Base-by-base conservation (phyloP, 2,329 filamentous ascomycete species). In the Talaromyces rugulosus region DNA sequence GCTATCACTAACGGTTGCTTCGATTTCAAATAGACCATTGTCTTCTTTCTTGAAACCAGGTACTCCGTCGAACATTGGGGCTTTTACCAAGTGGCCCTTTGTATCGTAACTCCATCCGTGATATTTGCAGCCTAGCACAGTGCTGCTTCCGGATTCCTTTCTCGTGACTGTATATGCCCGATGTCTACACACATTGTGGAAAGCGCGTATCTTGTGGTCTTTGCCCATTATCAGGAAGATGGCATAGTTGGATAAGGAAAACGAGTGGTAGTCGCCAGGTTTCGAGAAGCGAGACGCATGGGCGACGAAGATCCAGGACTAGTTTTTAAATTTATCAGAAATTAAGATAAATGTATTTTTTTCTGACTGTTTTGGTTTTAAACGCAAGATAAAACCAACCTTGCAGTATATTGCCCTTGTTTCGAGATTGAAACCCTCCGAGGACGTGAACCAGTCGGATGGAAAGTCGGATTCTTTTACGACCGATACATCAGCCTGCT, bases 131-230 rank as follows among this genome's bases (percentile, higher is more conserved):
- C 81, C 77, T 42, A 88, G 78, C 40, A 87, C 80, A 4, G 67
- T 78, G 55, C 79, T 79, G 50, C 78, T 78, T 3, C 85, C 85
- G 9, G 78, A 72, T 2, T 82, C 77, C 51, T 80, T 78, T 4
- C 76, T 78, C 8, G 86, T 83, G 8, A 87, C 80, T 0, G 84
- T 83, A 67, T 83, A 88, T 27, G 85, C 85, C 6, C 85, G 78
- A 70, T 87, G 85, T 1, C 85, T 76, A 72, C 86, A 87, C 40
- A 87, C 78, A 67, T 88, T 87, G 74, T 87, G 85, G 70, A 87
- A 87, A 16, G 80, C 85, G 62, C 84, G 81, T 70, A 87, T 81
- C 9, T 77, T 76, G 16, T 77, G 75, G 27, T 82, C 77, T 57
- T 83, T 81, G 62, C 85, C 83, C 14, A 74, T 72, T 60, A 80